Evolutionary conservation across 2,329 filamentous ascomycete species (phyloP).

Genomic region (Ambrosiella xylebori): DNA sequence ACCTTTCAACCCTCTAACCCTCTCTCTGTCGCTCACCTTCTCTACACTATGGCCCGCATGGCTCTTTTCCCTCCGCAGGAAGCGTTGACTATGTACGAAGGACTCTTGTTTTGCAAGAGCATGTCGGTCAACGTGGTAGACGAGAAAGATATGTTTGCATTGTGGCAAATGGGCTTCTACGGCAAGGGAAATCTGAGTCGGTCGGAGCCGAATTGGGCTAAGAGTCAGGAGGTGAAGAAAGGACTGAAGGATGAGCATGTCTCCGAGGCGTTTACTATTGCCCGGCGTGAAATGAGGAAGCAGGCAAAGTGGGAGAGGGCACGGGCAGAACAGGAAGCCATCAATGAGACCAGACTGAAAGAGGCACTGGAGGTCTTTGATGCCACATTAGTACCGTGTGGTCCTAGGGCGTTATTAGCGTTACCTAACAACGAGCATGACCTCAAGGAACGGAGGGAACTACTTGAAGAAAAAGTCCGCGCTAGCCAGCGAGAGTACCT

Average conservation of each 20-base stretch:
- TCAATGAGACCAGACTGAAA: slow-evolving; percentile 46
- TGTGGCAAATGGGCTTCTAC: slow-evolving; percentile 97
- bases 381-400: slow-evolving; percentile 19
- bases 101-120: slow-evolving; percentile 65
- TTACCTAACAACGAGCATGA: slow-evolving; percentile 38
- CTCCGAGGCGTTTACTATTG: slow-evolving; percentile 64
- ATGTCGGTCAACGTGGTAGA: slow-evolving; percentile 74
- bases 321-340: slow-evolving; percentile 67
- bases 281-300: slow-evolving; percentile 62
- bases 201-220: slow-evolving; percentile 88
- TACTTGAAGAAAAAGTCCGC: slow-evolving; percentile 5
- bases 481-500: slow-evolving; percentile 10
- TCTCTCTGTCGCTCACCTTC: slow-evolving; percentile 66
- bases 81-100: slow-evolving; percentile 46
- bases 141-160: slow-evolving; percentile 51
- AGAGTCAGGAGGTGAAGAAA: slow-evolving; percentile 57
- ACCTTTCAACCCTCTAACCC: slow-evolving; percentile 85
- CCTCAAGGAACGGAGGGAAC: slow-evolving; percentile 13
- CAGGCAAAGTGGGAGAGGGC: slow-evolving; percentile 83
- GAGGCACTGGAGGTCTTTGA: slow-evolving; percentile 22
- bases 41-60: slow-evolving; percentile 60
- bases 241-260: slow-evolving; percentile 50
- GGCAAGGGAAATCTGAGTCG: slow-evolving; percentile 86
- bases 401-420: slow-evolving; percentile 29
- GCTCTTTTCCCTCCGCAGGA: slow-evolving; percentile 49